Percentiles rank a stretch among this genome's conserved stretches.
Conservation (phyloP, 192 early-diverging fungal genomes). For the Podochytrium sp. region DNA sequence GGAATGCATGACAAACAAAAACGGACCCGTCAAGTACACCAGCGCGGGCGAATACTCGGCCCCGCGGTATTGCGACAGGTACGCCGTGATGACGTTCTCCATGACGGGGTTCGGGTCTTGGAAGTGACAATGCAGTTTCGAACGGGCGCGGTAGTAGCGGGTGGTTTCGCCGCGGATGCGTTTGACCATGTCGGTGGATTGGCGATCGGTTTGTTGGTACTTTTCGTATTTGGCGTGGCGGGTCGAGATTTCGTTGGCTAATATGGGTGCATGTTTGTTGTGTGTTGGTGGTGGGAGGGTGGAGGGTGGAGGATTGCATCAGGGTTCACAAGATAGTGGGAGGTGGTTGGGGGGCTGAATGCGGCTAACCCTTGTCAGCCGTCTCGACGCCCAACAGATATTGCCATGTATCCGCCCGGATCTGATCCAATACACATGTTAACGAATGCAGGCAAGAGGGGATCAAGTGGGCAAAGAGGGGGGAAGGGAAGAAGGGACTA, state of each 20-base stretch:
- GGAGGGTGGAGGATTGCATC: neutral
- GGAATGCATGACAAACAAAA: constrained; percentile 71
- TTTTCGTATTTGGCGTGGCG: constrained; percentile 62
- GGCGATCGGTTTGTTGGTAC: constrained; percentile 69
- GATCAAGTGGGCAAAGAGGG: neutral
- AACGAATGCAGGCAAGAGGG: neutral
- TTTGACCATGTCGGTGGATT: constrained; percentile 66
- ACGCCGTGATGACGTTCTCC: constrained; percentile 86
- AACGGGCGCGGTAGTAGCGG: constrained; percentile 60
- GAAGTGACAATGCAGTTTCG: constrained; percentile 40
- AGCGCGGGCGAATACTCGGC: constrained; percentile 78
- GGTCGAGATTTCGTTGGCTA: constrained; percentile 71
- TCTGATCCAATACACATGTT: constrained; percentile 29
- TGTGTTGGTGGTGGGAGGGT: neutral
- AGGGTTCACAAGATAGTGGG: neutral
- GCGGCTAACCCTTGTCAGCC: constrained; percentile 72
- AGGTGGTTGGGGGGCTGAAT: neutral
- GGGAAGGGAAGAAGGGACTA: neutral
- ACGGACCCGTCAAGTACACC: constrained; percentile 80
- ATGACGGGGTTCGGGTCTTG: constrained; percentile 18
- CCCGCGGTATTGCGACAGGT: constrained; percentile 76
- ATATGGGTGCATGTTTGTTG: neutral
- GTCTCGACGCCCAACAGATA: constrained; percentile 82
- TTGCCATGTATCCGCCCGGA: constrained; percentile 78
- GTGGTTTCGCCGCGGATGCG: constrained; percentile 74